Percentiles rank a stretch among this genome's conserved stretches.
These are phyloP conservation scores for Cubamyces lactineus DNA, from an alignment of 768 basidiomycete species.

Conservation along the genomic window DNA sequence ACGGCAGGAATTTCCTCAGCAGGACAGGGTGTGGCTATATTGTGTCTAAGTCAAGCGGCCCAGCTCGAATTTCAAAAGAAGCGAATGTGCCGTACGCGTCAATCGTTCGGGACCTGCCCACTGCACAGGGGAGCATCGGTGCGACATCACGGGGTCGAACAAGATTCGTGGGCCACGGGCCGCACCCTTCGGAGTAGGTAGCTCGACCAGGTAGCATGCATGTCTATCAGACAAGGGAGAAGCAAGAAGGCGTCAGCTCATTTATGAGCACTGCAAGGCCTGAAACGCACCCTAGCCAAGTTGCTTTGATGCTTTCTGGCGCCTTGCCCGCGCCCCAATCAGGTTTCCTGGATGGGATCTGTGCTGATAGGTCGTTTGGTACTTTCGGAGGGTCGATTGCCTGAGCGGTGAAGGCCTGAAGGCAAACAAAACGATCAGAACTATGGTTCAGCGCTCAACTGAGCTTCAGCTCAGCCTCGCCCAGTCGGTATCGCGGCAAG, in stretches of 20 bases:
- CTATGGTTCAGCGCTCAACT: neutral
- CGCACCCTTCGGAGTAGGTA: constrained; percentile 39
- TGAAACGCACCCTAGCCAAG: constrained; percentile 41
- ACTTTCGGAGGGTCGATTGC: neutral
- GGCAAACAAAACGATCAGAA: neutral
- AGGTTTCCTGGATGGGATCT: constrained; percentile 28
- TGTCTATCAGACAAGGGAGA: constrained; percentile 29
- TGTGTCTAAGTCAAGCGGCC: neutral
- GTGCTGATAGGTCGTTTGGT: constrained; percentile 18
- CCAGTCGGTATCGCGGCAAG: no score
- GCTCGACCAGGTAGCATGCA: constrained; percentile 44
- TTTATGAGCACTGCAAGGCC: no score
- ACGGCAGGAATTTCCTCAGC: constrained; percentile 51
- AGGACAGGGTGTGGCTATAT: constrained; percentile 40
- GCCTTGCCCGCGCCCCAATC: constrained; percentile 30
- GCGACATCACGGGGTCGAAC: constrained; percentile 43
- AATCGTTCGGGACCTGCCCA: constrained; percentile 38
- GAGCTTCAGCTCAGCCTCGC: no score
- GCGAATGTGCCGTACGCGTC: constrained; percentile 33
- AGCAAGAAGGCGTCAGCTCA: neutral
- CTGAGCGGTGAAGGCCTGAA: neutral
- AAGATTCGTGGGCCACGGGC: constrained; percentile 42
- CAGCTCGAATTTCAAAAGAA: constrained; percentile 18
- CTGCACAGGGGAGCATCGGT: constrained; percentile 39
- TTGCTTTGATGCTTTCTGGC: constrained; percentile 35